phyloP scores from a whole-genome alignment of 2,329 filamentous ascomycete genomes.

The Aspergillus neoniger region DNA sequence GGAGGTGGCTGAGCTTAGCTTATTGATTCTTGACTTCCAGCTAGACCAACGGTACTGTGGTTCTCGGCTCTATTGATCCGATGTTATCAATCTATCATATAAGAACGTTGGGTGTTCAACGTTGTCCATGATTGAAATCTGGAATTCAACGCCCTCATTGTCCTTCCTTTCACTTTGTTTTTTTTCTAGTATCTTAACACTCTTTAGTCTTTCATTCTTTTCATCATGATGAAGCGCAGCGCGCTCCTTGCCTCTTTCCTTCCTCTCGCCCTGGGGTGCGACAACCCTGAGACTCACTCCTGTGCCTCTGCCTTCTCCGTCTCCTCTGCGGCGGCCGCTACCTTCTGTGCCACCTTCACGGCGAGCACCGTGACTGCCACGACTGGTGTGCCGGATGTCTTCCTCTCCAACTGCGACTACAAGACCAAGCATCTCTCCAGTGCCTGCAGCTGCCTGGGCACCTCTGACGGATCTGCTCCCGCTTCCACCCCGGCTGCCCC shows the following conservation, averaged over 20 bases:
- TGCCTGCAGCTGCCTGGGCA: slow-evolving; percentile 29
- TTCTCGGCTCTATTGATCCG: too few relatives aligned
- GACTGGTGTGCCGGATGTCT: slow-evolving; percentile 22
- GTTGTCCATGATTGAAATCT: background rate
- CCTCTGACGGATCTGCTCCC: slow-evolving; percentile 10
- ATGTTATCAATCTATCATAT: background rate
- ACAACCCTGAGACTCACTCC: slow-evolving; percentile 23
- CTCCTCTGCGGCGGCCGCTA: slow-evolving; percentile 23
- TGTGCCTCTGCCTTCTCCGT: slow-evolving; percentile 28
- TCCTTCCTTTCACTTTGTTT: background rate
- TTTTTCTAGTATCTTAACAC: background rate
- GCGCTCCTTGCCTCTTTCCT: slow-evolving; percentile 27
- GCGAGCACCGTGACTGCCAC: slow-evolving; percentile 24
- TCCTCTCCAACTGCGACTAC: slow-evolving; percentile 24
- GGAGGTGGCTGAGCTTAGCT: slow-evolving; percentile 3
- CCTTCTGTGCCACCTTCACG: slow-evolving; percentile 29
- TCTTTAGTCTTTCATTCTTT: slow-evolving; percentile 17
- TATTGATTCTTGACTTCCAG: background rate
- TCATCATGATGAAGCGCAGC: slow-evolving; percentile 25
- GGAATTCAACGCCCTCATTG: background rate
- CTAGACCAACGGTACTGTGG: too few relatives aligned
- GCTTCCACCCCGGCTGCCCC: background rate
- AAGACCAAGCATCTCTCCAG: slow-evolving; percentile 27
- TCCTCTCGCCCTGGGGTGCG: slow-evolving; percentile 26
- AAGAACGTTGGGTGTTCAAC: background rate